Conservation (phyloP, 257 asterid species). For the Prunella vulgaris region DNA sequence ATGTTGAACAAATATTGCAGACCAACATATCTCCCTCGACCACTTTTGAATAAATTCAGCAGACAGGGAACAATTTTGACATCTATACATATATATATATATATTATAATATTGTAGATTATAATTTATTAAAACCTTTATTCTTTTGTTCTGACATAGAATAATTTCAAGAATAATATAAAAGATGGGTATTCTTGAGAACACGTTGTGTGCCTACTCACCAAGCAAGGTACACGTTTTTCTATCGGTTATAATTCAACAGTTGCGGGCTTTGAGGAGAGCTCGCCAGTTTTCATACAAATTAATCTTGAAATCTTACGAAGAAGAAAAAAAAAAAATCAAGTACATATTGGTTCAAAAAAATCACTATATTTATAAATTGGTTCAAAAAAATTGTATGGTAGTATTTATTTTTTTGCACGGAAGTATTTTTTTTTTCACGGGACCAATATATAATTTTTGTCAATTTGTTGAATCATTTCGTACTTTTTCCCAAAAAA, state of each 20-base stretch:
- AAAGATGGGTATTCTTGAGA: slow-evolving; percentile 4
- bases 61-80: slow-evolving; percentile 20
- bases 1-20: slow-evolving; percentile 20
- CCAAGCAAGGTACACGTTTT: slow-evolving; percentile 6
- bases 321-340: too few species aligned
- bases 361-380: too few species aligned
- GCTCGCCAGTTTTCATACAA: slow-evolving; percentile 15
- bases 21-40: not conserved
- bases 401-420: too few species aligned
- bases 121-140: not conserved
- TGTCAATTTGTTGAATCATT: too few species aligned
- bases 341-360: too few species aligned
- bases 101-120: too few species aligned
- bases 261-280: not conserved
- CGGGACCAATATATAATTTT: too few species aligned
- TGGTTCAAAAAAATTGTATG: too few species aligned
- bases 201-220: slow-evolving; percentile 19
- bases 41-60: slow-evolving; percentile 26
- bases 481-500: too few species aligned
- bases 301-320: too few species aligned
- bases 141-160: slow-evolving; percentile 1
- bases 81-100: too few species aligned
- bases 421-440: too few species aligned
- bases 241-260: not conserved
- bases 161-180: not conserved